These are phyloP conservation scores for Coelastrella sp. DNA, from an alignment of 139 green algal genomes.

Conservation along the genomic window DNA sequence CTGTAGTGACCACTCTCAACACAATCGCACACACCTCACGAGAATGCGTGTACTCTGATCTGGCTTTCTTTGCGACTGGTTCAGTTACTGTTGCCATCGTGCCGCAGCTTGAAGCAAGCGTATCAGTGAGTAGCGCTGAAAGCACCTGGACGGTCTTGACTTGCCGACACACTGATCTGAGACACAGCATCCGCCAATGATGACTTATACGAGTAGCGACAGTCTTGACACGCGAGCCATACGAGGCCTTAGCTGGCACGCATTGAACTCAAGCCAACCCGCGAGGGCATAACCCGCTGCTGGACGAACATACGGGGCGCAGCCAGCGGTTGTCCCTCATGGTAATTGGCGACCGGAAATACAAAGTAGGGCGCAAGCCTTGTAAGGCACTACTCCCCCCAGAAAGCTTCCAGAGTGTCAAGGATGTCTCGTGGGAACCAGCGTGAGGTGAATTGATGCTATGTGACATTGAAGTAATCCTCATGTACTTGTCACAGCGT, in stretches of 20 bases:
- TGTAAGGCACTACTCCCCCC: neutral
- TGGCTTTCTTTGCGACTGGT: conserved; percentile 41
- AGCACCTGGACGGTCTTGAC: neutral
- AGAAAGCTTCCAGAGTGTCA: neutral
- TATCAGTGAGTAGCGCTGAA: conserved; percentile 8
- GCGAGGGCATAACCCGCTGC: too few species aligned
- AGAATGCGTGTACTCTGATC: conserved; percentile 39
- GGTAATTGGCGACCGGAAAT: too few species aligned
- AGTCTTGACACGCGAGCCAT: too few species aligned
- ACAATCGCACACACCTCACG: conserved; percentile 30
- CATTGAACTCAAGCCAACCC: too few species aligned
- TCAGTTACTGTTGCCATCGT: conserved; percentile 45
- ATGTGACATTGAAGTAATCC: neutral
- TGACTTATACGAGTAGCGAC: neutral
- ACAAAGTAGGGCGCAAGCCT: neutral
- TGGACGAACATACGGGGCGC: too few species aligned
- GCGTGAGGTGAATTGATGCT: neutral
- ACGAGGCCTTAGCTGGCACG: too few species aligned
- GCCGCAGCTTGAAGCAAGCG: neutral
- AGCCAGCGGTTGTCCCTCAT: too few species aligned
- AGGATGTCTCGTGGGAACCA: conserved; percentile 52
- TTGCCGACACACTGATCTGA: neutral
- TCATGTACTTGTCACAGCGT: neutral
- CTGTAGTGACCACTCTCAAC: neutral
- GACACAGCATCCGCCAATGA: neutral